Base-by-base conservation (phyloP, 2,329 filamentous ascomycete species). In the Aspergillus transmontanensis region DNA sequence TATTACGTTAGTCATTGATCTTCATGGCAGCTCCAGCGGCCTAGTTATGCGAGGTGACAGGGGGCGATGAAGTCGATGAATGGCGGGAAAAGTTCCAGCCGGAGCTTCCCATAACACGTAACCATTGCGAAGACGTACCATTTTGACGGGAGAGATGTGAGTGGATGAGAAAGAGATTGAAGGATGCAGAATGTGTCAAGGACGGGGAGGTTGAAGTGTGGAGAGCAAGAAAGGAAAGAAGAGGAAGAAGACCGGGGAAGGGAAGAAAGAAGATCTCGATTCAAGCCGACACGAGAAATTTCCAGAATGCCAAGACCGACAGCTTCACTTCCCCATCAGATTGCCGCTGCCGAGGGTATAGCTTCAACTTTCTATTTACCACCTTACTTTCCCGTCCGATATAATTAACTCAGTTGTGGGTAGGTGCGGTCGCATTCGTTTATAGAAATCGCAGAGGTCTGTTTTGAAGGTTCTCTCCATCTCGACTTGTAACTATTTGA, bases 251-350 rank as follows among this genome's bases (percentile, higher is more conserved):
- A 62, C 66, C 59, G 69, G 72, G 70, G 69, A 73, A 73, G 70
- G 68, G 69, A 39, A 55, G 34, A 26, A 55, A 70, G 70, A 73
- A 73, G 73, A 75, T 72, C 72, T 71, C 71, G 71, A 69, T 66
- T 73, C 66, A 64, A 51, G 51, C 55, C 59, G 58, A 65, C 66
- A 68, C 71, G 76, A 78, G 76, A 79, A 79, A 78, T 79, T 79
- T 79, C 76, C 76, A 79, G 76, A 79, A 79, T 78, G 76, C 76
- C 76, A 79, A 79, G 76, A 76, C 76, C 68, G 66, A 62, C 60
- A 71, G 69, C 21, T 67, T 72, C 67, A 55, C 58, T 63, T 56
- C 48, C 48, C 48, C 28, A 51, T 51, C 16, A 16, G 30, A 30
- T 51, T 62, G 58, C 46, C 59, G 61, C 70, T 73, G 71, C 76